Base-by-base conservation (phyloP, 176 grass and related monocot species). In the Leersia perrieri region DNA sequence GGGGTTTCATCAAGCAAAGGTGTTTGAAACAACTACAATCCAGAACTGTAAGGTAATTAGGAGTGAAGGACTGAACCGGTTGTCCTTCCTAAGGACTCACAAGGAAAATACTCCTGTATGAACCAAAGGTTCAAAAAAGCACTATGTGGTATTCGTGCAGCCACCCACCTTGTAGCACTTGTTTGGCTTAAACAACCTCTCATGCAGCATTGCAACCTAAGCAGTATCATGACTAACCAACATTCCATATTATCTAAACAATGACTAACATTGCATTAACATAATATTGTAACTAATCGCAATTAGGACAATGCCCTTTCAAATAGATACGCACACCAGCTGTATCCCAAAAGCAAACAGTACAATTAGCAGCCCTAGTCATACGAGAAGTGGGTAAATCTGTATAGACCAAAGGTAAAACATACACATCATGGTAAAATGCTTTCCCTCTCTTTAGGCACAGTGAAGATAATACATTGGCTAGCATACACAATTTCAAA, bases 401-500 rank as follows among this genome's bases (percentile, higher is more conserved):
- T 13, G 13, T 62, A 41, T 11, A 69, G 2, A 30, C 23, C 47
- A 62, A 68, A 74, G 23, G 5, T 51, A 84, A 26, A 28, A 79
- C 25, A 7, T 38, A 5, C 70, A 80, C 31, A 39, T 70, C 30
- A 64, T 20, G 33, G 66, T 35, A 70, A 80, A 70, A 85, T 75
- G 1, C 0, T 73, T 23, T 13, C 47, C 57, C 55, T 80, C 27
- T 89, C 34, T 72, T 80, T 70, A 33, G 20, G 33, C 67, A 62
- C 9, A 34, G 13, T 64, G 32, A 14, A 62, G 26, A 68, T 35
- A 76, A 72, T 85, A 85, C 82, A 76, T 63, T 60, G 55, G 55
- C 42, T 73, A 68, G 45, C 45, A 74, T 68, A 58, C 53, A 58
- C 22, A 58, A 25, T 58, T 2, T 58, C 53, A 25, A 23, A 58